These are phyloP conservation scores for Phytophthora pini DNA, from an alignment of 352 stramenopile genomes.

Conservation along the genomic window DNA sequence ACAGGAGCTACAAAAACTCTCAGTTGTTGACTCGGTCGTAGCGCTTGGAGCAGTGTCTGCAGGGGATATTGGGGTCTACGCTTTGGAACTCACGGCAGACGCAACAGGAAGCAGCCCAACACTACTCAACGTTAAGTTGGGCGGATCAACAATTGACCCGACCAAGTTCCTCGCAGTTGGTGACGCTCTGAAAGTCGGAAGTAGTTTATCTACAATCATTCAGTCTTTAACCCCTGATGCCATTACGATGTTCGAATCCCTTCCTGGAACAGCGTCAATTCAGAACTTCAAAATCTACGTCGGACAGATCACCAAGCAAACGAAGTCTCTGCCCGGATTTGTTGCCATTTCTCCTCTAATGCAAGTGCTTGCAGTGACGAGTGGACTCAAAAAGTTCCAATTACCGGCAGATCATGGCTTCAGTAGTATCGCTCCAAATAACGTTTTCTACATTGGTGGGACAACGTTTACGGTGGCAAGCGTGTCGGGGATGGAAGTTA, in stretches of 20 bases:
- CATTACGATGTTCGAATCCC: conserved; percentile 44
- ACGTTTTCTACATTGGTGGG: conserved; percentile 50
- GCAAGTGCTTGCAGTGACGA: conserved; percentile 53
- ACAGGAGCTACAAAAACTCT: conserved; percentile 76
- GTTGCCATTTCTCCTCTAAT: conserved; percentile 55
- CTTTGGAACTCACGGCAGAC: conserved; percentile 56
- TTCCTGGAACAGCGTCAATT: conserved; percentile 17
- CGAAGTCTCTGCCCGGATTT: conserved; percentile 51
- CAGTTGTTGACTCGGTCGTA: conserved; percentile 63
- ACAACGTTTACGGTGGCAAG: conserved; percentile 44
- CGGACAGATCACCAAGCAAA: conserved; percentile 63
- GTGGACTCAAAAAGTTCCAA: conserved; percentile 37
- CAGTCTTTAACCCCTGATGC: conserved; percentile 48
- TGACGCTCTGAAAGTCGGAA: conserved; percentile 54
- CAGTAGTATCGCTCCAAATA: neutral
- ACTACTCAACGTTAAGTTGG: conserved; percentile 49
- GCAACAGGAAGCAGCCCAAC: conserved; percentile 35
- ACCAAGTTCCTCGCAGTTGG: conserved; percentile 68
- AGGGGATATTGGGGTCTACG: conserved; percentile 66
- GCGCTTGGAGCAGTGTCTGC: conserved; percentile 48
- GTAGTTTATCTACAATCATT: conserved; percentile 39
- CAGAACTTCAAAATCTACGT: conserved; percentile 38
- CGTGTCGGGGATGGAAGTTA: conserved; percentile 38
- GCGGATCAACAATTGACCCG: conserved; percentile 55
- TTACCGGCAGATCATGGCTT: conserved; percentile 56